These are phyloP conservation scores for Epichloe gansuensis DNA, from an alignment of 2,329 filamentous ascomycete genomes.

Conservation along the genomic window DNA sequence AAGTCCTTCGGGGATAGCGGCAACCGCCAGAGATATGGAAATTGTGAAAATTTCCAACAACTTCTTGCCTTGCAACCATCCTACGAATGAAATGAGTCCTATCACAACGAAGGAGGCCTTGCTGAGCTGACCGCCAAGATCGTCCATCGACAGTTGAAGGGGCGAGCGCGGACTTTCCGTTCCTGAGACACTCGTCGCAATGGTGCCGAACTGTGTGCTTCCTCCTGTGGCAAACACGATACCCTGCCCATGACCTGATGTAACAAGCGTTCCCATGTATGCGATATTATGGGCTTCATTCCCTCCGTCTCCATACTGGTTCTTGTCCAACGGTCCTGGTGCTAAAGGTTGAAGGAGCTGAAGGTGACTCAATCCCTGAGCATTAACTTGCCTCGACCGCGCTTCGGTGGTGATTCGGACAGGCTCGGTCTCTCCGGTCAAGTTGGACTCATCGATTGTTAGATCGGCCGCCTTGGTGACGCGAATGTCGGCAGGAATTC, in stretches of 20 bases:
- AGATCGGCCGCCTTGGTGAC: slow-evolving; percentile 85
- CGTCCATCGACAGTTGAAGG: slow-evolving; percentile 91
- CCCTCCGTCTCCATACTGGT: slow-evolving; percentile 45
- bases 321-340: slow-evolving; percentile 25
- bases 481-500: slow-evolving; percentile 89
- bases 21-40: slow-evolving; percentile 89
- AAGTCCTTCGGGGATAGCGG: slow-evolving; percentile 88
- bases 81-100: slow-evolving; percentile 80
- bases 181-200: slow-evolving; percentile 84
- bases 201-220: slow-evolving; percentile 89
- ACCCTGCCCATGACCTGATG: slow-evolving; percentile 88
- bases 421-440: slow-evolving; percentile 94
- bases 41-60: slow-evolving; percentile 95
- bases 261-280: slow-evolving; percentile 94
- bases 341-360: slow-evolving; percentile 30
- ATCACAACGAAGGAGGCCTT: slow-evolving; percentile 96
- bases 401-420: slow-evolving; percentile 65
- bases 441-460: slow-evolving; percentile 89
- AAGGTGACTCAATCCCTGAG: slow-evolving; percentile 17
- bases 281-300: slow-evolving; percentile 82
- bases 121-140: slow-evolving; percentile 89
- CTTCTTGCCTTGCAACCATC: slow-evolving; percentile 78
- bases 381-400: slow-evolving; percentile 19
- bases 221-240: slow-evolving; percentile 95
- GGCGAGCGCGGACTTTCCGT: slow-evolving; percentile 94